phyloP scores from a whole-genome alignment of 164 flowering plant species.

The Cinnamomum micranthum region DNA sequence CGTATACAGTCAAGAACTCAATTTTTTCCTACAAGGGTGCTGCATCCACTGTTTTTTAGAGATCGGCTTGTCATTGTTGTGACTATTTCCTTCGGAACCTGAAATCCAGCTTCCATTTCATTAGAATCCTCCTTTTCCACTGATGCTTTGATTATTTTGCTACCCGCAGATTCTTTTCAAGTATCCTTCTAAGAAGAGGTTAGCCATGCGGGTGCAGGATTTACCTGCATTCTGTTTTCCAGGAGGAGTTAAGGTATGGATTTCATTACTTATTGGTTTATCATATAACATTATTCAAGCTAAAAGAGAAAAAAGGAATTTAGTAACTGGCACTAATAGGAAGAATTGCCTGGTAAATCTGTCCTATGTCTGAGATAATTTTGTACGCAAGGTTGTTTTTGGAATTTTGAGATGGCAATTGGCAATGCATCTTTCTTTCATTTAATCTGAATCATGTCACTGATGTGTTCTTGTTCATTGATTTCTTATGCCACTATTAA shows the following conservation, averaged over 20 bases:
- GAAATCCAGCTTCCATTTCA: background rate
- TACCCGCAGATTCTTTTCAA: constrained; percentile 64
- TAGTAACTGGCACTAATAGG: too few species aligned
- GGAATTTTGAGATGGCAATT: too few species aligned
- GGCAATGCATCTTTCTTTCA: too few species aligned
- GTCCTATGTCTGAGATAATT: too few species aligned
- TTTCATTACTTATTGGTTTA: background rate
- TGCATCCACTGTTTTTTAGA: background rate
- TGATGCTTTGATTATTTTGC: background rate
- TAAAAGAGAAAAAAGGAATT: background rate
- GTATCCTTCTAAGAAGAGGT: constrained; percentile 82
- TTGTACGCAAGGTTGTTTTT: too few species aligned
- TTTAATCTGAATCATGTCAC: too few species aligned
- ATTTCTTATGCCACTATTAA: too few species aligned
- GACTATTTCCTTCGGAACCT: background rate
- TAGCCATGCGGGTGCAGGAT: constrained; percentile 62
- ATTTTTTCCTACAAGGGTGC: background rate
- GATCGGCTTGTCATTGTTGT: background rate
- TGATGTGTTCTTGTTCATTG: too few species aligned
- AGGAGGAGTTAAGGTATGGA: constrained; percentile 75
- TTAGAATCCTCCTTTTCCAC: background rate
- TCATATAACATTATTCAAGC: background rate
- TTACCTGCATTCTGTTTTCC: constrained; percentile 88
- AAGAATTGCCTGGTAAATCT: too few species aligned
- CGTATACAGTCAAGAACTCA: background rate